A percentile compares a stretch with the other conserved stretches of the same genome.
Evolutionary conservation across 148 eudicot genomes (phyloP).

Genomic region (Vaccinium vitisidaea): DNA sequence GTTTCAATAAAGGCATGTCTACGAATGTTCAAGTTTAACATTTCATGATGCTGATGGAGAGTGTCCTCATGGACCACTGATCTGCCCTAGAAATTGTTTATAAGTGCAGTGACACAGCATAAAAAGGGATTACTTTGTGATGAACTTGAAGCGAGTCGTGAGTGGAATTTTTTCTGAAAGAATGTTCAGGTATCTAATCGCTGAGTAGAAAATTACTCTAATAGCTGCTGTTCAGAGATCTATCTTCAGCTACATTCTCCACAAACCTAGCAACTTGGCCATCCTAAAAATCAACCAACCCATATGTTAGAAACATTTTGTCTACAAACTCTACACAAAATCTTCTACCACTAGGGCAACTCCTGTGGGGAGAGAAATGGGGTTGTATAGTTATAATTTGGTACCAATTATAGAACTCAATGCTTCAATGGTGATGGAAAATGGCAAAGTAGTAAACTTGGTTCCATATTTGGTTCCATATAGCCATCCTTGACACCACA

Average conservation of each 20-base stretch:
- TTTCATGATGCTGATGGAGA: neutral
- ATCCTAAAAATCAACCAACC: slow-evolving; percentile 9
- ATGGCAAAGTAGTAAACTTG: too few species aligned
- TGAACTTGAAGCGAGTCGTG: neutral
- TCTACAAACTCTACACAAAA: neutral
- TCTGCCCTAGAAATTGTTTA: neutral
- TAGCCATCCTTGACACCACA: too few species aligned
- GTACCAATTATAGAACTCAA: too few species aligned
- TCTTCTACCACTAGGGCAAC: neutral
- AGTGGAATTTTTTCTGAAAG: neutral
- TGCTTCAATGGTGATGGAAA: too few species aligned
- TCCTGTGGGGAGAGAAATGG: too few species aligned
- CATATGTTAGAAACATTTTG: neutral
- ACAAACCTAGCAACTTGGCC: neutral
- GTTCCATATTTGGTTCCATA: too few species aligned
- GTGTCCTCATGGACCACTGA: neutral
- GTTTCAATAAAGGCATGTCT: neutral
- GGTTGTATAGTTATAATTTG: too few species aligned
- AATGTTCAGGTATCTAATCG: neutral
- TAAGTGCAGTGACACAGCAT: neutral
- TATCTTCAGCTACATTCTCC: neutral
- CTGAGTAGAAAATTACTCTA: neutral
- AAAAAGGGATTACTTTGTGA: neutral
- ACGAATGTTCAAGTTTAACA: neutral
- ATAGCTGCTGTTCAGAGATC: slow-evolving; percentile 2